phyloP scores from a whole-genome alignment of 441 rosid genomes.

The Erysimum cheiri region DNA sequence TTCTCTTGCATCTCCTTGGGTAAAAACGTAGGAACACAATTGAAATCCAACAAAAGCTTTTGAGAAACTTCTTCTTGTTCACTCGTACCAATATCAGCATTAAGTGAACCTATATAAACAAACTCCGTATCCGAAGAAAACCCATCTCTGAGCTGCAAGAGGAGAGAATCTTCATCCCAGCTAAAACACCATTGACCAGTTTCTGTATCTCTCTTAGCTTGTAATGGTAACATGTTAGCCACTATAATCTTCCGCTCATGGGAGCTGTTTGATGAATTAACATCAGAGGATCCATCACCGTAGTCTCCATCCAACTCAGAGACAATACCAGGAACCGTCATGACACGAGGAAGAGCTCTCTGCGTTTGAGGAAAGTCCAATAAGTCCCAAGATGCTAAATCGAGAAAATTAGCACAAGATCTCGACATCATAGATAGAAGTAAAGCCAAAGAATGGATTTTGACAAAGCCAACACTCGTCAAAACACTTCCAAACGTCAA shows the following conservation, averaged over 20 bases:
- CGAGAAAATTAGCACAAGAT: constrained; percentile 69
- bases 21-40: constrained; percentile 77
- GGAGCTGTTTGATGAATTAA: constrained; percentile 39
- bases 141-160: constrained; percentile 72
- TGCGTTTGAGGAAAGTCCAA: constrained; percentile 59
- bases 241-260: constrained; percentile 65
- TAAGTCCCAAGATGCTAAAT: constrained; percentile 66
- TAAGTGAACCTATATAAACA: constrained; percentile 73
- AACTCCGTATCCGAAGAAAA: constrained; percentile 57
- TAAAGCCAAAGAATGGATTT: constrained; percentile 19
- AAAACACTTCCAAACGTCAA: constrained; percentile 21
- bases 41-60: constrained; percentile 62
- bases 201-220: constrained; percentile 56
- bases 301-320: constrained; percentile 50
- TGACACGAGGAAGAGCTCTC: constrained; percentile 60
- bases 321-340: constrained; percentile 63
- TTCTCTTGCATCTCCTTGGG: constrained; percentile 62
- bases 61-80: constrained; percentile 82
- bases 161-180: constrained; percentile 72
- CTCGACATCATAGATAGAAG: constrained; percentile 61
- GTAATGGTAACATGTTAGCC: constrained; percentile 71
- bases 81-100: constrained; percentile 55
- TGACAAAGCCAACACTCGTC: constrained; percentile 32
- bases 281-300: constrained; percentile 46
- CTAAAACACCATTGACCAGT: constrained; percentile 66